Conservation (phyloP, 768 basidiomycete species). For the Trametes villosa region DNA sequence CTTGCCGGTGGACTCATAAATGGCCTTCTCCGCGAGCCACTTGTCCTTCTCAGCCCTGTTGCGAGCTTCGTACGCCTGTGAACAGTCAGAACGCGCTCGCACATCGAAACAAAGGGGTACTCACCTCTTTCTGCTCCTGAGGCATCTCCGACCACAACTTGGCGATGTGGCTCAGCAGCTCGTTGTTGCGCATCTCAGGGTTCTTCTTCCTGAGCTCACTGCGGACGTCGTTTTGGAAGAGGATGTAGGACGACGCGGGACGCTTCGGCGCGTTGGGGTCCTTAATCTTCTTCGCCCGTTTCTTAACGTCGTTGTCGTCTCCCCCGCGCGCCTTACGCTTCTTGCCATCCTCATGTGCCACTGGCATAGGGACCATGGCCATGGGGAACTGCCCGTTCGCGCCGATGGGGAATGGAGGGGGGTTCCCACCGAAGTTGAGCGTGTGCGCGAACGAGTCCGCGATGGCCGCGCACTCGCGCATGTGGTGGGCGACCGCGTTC, state of each 20-base stretch:
- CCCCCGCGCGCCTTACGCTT: conserved; percentile 58
- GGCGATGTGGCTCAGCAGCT: conserved; percentile 72
- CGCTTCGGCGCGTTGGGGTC: conserved; percentile 96
- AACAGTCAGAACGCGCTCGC: conserved; percentile 1
- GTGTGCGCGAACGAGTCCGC: conserved; percentile 63
- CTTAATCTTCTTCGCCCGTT: conserved; percentile 67
- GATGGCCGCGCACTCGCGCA: conserved; percentile 64
- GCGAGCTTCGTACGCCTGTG: conserved; percentile 55
- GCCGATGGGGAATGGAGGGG: conserved; percentile 14
- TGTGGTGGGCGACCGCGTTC: conserved; percentile 57
- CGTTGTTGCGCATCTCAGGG: conserved; percentile 68
- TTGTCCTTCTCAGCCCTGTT: conserved; percentile 63
- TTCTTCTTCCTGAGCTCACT: conserved; percentile 67
- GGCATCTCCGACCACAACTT: conserved; percentile 74
- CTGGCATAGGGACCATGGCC: conserved; percentile 17
- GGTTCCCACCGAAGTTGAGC: conserved; percentile 40
- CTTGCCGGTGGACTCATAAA: conserved; percentile 59
- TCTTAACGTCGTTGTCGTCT: conserved; percentile 37
- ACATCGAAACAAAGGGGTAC: conserved; percentile 33
- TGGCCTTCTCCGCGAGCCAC: conserved; percentile 66
- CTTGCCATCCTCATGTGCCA: conserved; percentile 36
- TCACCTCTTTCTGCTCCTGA: conserved; percentile 73
- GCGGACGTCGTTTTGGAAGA: conserved; percentile 93
- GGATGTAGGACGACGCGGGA: conserved; percentile 89
- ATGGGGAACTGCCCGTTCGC: conserved; percentile 27